Conservation (phyloP, 306 rosid genomes). For the Ceratonia siliqua region DNA sequence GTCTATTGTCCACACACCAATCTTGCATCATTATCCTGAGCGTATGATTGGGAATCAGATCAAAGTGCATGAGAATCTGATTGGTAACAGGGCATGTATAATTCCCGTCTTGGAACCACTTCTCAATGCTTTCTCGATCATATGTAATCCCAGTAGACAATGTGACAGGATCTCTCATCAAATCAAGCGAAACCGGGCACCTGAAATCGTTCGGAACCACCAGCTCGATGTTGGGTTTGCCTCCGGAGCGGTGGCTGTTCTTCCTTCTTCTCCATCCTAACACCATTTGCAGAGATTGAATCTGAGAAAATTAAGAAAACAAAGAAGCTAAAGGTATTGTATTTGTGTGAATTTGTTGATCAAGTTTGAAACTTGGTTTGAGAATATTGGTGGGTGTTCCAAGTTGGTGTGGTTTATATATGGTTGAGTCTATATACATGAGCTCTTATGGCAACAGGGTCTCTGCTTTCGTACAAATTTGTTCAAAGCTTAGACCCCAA, state of each 20-base stretch:
- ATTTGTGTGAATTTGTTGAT: neutral
- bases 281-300: conserved; percentile 32
- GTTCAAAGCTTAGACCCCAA: conserved; percentile 50
- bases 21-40: conserved; percentile 57
- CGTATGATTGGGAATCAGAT: conserved; percentile 52
- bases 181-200: conserved; percentile 56
- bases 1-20: conserved; percentile 48
- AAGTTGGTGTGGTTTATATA: conserved; percentile 16
- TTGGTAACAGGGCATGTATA: conserved; percentile 55
- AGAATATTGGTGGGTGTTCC: conserved; percentile 28
- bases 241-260: neutral
- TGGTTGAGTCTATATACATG: neutral
- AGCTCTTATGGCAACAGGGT: conserved; percentile 1
- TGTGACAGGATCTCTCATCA: conserved; percentile 64
- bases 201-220: conserved; percentile 48
- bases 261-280: conserved; percentile 48
- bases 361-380: conserved; percentile 28
- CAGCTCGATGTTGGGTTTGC: conserved; percentile 32
- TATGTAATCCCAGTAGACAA: conserved; percentile 58
- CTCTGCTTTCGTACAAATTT: conserved; percentile 36
- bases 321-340: neutral
- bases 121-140: conserved; percentile 52
- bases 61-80: conserved; percentile 38
- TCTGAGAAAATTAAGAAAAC: neutral
- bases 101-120: conserved; percentile 59